A percentile compares a stretch with the other conserved stretches of the same genome.
These are phyloP conservation scores for Amauroascus niger DNA, from an alignment of 2,329 filamentous ascomycete genomes.

Conservation along the genomic window DNA sequence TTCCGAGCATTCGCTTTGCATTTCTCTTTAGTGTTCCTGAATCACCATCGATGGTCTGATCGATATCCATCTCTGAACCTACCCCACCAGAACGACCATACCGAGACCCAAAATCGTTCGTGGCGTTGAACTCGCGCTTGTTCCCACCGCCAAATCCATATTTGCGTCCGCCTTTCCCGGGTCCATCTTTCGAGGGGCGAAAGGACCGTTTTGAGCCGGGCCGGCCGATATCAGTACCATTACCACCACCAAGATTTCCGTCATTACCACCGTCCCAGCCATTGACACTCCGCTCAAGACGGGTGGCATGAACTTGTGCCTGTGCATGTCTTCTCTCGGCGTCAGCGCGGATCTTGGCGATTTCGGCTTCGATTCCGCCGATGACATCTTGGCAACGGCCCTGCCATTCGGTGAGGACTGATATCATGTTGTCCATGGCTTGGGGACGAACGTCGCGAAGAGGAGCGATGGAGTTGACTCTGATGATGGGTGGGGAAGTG, in stretches of 20 bases:
- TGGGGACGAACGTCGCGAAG: constrained; percentile 75
- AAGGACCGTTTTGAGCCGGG: constrained; percentile 16
- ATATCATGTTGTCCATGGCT: constrained; percentile 58
- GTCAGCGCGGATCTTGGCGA: constrained; percentile 53
- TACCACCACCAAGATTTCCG: constrained; percentile 19
- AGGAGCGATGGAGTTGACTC: constrained; percentile 70
- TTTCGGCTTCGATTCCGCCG: constrained; percentile 63
- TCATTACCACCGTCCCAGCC: constrained; percentile 25
- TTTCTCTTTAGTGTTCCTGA: constrained; percentile 20
- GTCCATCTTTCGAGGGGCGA: constrained; percentile 9
- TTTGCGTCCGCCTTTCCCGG: constrained; percentile 5
- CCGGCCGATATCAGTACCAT: constrained; percentile 24
- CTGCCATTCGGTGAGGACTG: constrained; percentile 63
- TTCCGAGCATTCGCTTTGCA: constrained; percentile 29
- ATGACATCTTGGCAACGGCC: constrained; percentile 67
- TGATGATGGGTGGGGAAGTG: constrained; percentile 61
- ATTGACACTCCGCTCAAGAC: constrained; percentile 44
- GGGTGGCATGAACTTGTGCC: constrained; percentile 40
- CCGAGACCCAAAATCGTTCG: constrained; percentile 2
- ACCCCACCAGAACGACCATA: constrained; percentile 10
- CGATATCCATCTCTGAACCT: constrained; percentile 4
- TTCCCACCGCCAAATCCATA: constrained; percentile 13
- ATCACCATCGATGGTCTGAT: constrained; percentile 2
- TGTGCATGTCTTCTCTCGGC: constrained; percentile 48
- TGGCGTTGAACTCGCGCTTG: constrained; percentile 18